These are phyloP conservation scores for Pseudogymnoascus sp. DNA, from an alignment of 2,329 filamentous ascomycete genomes.

Conservation along the genomic window DNA sequence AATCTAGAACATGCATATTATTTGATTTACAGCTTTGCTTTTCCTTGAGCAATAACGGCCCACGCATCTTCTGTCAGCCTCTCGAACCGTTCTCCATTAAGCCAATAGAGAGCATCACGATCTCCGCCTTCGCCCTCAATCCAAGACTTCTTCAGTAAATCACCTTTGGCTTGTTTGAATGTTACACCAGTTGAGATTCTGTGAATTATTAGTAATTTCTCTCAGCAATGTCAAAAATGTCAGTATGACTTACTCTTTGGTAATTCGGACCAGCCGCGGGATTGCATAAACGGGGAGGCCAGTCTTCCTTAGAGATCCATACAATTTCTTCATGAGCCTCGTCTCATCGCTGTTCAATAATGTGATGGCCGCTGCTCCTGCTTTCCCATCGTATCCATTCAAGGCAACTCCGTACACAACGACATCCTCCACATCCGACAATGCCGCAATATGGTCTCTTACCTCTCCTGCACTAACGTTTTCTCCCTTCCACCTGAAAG, in stretches of 20 bases:
- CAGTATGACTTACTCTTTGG: constrained; percentile 33
- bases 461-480: constrained; percentile 41
- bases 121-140: constrained; percentile 26
- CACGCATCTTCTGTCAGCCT: constrained; percentile 33
- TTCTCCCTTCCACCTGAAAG: constrained; percentile 46
- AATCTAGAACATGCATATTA: background rate
- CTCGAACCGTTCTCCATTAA: constrained; percentile 35
- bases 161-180: constrained; percentile 42
- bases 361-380: constrained; percentile 39
- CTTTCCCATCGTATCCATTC: constrained; percentile 41
- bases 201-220: constrained; percentile 2
- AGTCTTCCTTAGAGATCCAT: constrained; percentile 33
- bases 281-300: constrained; percentile 41
- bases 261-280: constrained; percentile 40
- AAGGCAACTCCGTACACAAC: constrained; percentile 37
- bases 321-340: constrained; percentile 33
- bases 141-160: constrained; percentile 37
- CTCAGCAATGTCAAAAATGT: background rate
- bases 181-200: constrained; percentile 39
- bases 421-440: constrained; percentile 36
- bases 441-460: constrained; percentile 36
- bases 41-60: constrained; percentile 35
- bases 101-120: constrained; percentile 36
- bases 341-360: constrained; percentile 31
- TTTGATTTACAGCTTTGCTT: constrained; percentile 34